Evolutionary conservation across 1,284 basidiomycete genomes (phyloP), one percentile per base, ranked within the genome.

Genomic region (Trametes polyzona): DNA sequence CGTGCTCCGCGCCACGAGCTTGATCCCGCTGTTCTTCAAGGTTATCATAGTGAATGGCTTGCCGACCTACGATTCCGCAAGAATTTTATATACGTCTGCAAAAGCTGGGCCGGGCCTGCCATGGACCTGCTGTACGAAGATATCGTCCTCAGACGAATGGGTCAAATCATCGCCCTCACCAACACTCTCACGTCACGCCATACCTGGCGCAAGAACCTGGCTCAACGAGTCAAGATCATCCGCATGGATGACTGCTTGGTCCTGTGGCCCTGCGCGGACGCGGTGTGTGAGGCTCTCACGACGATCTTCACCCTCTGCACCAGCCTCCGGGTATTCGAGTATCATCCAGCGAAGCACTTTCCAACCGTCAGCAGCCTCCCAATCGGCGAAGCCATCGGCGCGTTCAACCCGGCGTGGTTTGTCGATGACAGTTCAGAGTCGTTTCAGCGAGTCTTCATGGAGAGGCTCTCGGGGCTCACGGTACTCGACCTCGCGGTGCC

Each of bases 81-180:
- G 23, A 37, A 27, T 16, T 50, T 58, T 41, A 26, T 44, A 6
- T 47, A 56, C 19, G 53, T 62, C 26, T 62, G 56, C 56, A 62
- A 49, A 27, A 9, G 43, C 3, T 62, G 57, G 50, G 24, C 42
- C 0, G 57, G 50, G 8, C 46, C 60, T 9, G 60, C 60, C 21
- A 62, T 46, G 4, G 56, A 51, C 7, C 29, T 46, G 1, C 41
- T 62, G 10, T 62, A 58, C 32, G 60, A 62, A 12, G 60, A 62
- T 32, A 41, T 62, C 37, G 60, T 58, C 8, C 47, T 62, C 21
- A 46, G 53, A 17, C 49, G 53, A 16, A 53, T 62, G 56, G 60
- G 56, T 32, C 60, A 62, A 24, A 53, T 58, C 21, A 19, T 46
- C 4, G 56, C 56, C 1, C 60, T 62, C 23, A 57, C 60, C 14